Conservation (phyloP, 2,329 filamentous ascomycete species). For the Scleromitrula shiraiana region DNA sequence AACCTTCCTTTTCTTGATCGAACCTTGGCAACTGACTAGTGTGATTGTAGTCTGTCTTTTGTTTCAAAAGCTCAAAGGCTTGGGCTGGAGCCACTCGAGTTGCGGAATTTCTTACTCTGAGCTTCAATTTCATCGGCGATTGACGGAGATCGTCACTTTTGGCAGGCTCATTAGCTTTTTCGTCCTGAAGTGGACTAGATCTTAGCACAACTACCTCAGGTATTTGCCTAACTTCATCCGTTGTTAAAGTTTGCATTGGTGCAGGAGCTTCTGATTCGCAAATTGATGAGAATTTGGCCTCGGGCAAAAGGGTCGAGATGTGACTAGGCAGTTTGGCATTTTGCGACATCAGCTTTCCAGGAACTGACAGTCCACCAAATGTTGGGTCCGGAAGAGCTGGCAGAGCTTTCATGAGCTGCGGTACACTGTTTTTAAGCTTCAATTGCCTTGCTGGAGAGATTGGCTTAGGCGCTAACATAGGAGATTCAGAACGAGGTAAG, state of each 20-base stretch:
- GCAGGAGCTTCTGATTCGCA: not conserved
- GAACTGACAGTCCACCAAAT: slow-evolving; percentile 5
- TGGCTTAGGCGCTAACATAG: slow-evolving; percentile 30
- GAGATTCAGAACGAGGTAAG: slow-evolving; percentile 20
- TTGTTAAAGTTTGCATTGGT: not conserved
- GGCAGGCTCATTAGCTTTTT: not conserved
- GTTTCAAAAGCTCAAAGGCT: slow-evolving; percentile 17
- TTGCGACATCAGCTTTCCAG: not conserved
- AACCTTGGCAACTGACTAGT: no score
- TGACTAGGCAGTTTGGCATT: slow-evolving; percentile 10
- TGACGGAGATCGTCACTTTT: not conserved
- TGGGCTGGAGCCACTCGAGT: slow-evolving; percentile 14
- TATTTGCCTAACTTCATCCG: not conserved
- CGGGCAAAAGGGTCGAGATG: slow-evolving; percentile 9
- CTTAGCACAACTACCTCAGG: not conserved
- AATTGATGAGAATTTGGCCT: not conserved
- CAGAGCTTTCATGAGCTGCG: slow-evolving; percentile 30
- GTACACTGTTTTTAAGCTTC: slow-evolving; percentile 29
- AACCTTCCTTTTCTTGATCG: no score
- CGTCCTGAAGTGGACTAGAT: not conserved
- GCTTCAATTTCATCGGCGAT: slow-evolving; percentile 20
- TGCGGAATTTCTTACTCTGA: slow-evolving; percentile 9
- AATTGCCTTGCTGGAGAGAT: slow-evolving; percentile 29
- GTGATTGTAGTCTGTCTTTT: slow-evolving; percentile 21
- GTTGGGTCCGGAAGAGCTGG: slow-evolving; percentile 23